These are phyloP conservation scores for Neurospora pannonica DNA, from an alignment of 495 filamentous ascomycete species.

Conservation along the genomic window DNA sequence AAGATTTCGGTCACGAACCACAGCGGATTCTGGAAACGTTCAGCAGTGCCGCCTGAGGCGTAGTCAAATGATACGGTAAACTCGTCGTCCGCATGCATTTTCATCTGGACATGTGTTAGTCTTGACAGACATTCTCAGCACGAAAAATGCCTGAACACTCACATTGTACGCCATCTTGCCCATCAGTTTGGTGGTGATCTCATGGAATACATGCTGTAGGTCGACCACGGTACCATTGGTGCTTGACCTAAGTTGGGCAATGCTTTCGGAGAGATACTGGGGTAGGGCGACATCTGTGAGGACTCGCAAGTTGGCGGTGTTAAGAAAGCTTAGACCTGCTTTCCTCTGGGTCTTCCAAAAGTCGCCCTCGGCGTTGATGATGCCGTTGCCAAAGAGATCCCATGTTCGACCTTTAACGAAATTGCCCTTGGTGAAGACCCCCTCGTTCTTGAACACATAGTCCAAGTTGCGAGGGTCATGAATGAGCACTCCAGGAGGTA, in stretches of 20 bases:
- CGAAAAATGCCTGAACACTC: not conserved
- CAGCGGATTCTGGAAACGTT: slow-evolving; percentile 53
- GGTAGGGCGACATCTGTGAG: slow-evolving; percentile 48
- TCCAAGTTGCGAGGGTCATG: slow-evolving; percentile 50
- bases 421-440: slow-evolving; percentile 46
- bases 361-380: slow-evolving; percentile 55
- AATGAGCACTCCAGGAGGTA: slow-evolving; percentile 50
- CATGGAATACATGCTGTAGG: slow-evolving; percentile 46
- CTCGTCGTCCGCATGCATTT: slow-evolving; percentile 47
- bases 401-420: slow-evolving; percentile 48
- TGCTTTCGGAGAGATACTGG: slow-evolving; percentile 33
- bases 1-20: slow-evolving; percentile 47
- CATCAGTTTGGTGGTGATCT: slow-evolving; percentile 52
- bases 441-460: slow-evolving; percentile 49
- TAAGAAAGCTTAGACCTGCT: slow-evolving; percentile 50
- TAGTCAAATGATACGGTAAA: slow-evolving; percentile 49
- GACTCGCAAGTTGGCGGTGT: slow-evolving; percentile 42
- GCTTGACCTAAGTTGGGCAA: slow-evolving; percentile 21
- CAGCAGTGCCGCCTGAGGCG: slow-evolving; percentile 47
- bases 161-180: slow-evolving; percentile 52
- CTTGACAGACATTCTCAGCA: not conserved
- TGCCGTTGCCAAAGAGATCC: slow-evolving; percentile 53
- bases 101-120: slow-evolving; percentile 34
- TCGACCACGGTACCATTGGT: slow-evolving; percentile 28
- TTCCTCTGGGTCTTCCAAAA: slow-evolving; percentile 52